phyloP scores from a whole-genome alignment of 2,329 filamentous ascomycete genomes.

The Penicillium sclerotigenum region DNA sequence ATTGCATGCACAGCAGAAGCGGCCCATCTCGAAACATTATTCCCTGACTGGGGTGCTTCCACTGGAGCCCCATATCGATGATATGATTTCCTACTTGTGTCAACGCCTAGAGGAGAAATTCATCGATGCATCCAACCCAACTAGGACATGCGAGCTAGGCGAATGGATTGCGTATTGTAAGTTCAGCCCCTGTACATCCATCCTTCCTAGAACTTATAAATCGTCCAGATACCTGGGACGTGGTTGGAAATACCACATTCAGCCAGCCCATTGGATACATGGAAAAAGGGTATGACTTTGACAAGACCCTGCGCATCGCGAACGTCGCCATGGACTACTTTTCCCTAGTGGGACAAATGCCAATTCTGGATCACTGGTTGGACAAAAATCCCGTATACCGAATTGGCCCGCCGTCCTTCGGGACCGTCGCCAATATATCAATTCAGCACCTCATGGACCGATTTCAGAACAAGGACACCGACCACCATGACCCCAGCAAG shows the following conservation, averaged over 20 bases:
- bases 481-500: constrained; percentile 11
- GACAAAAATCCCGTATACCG: constrained; percentile 28
- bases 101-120: constrained; percentile 35
- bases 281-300: constrained; percentile 26
- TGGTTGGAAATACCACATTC: constrained; percentile 28
- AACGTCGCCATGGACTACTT: constrained; percentile 25
- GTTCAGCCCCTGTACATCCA: neutral
- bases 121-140: constrained; percentile 22
- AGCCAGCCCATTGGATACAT: constrained; percentile 27
- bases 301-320: constrained; percentile 16
- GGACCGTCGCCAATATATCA: constrained; percentile 18
- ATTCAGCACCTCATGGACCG: constrained; percentile 18
- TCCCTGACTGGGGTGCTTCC: constrained; percentile 26
- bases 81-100: constrained; percentile 33
- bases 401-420: constrained; percentile 22
- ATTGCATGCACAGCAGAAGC: constrained; percentile 37
- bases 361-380: constrained; percentile 24
- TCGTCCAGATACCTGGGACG: constrained; percentile 24
- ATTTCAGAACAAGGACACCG: constrained; percentile 11
- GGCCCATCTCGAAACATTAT: constrained; percentile 40
- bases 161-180: constrained; percentile 45
- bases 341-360: constrained; percentile 23
- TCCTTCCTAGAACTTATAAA: neutral
- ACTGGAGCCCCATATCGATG: constrained; percentile 28
- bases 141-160: constrained; percentile 37